Percentiles rank a stretch among this genome's conserved stretches.
Evolutionary conservation across 1,139 yeast species (phyloP).

Genomic region (Lodderomyces theae): DNA sequence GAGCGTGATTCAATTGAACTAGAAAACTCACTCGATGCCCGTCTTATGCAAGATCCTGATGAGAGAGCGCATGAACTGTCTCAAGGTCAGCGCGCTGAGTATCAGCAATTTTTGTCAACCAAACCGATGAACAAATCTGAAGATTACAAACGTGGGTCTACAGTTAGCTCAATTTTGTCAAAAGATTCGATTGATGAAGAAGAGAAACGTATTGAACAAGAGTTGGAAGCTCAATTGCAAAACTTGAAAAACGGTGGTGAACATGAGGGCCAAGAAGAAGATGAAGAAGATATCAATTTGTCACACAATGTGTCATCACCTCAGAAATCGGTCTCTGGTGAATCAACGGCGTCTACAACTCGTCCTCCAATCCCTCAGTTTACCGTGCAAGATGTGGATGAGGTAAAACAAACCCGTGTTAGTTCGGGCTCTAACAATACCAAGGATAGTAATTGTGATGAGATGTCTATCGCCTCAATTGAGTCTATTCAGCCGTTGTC

Average conservation of each 20-base stretch:
- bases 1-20: neutral
- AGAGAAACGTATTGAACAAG: constrained; percentile 36
- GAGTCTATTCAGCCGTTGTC: constrained; percentile 28
- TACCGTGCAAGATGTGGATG: constrained; percentile 14
- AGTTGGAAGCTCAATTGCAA: constrained; percentile 41
- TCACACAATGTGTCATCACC: neutral
- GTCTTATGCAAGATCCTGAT: neutral
- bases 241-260: constrained; percentile 32
- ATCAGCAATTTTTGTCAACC: constrained; percentile 27
- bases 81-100: constrained; percentile 20
- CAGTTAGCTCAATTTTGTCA: constrained; percentile 45
- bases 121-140: constrained; percentile 6
- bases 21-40: neutral
- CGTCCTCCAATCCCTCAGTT: constrained; percentile 12
- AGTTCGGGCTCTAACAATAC: constrained; percentile 4
- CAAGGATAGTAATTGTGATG: constrained; percentile 13
- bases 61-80: constrained; percentile 7
- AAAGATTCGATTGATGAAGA: constrained; percentile 29
- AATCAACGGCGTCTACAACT: neutral
- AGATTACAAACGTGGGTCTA: constrained; percentile 20
- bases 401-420: constrained; percentile 5
- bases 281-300: neutral
- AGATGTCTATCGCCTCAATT: constrained; percentile 18
- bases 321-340: neutral
- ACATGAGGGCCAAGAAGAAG: constrained; percentile 4